Evolutionary conservation across 2,329 filamentous ascomycete genomes (phyloP).

Genomic region (Arthrobotrys sphaeroides): DNA sequence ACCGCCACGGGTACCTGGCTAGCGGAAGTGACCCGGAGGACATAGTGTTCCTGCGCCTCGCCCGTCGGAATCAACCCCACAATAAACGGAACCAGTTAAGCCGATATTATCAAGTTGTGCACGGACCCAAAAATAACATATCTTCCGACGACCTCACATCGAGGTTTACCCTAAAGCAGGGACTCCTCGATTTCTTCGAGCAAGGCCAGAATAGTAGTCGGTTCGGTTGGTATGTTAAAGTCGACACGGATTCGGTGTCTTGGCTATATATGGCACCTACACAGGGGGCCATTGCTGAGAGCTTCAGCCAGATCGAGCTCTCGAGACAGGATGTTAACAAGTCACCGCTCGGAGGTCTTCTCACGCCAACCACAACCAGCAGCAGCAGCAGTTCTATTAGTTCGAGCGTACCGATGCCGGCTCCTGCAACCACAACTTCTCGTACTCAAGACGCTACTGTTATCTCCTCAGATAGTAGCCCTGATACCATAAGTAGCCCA

Average conservation of each 20-base stretch:
- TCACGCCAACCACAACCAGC: background rate
- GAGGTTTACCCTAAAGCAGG: constrained; percentile 2
- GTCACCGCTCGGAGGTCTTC: background rate
- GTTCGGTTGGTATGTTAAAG: constrained; percentile 24
- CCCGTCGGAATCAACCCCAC: background rate
- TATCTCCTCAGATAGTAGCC: background rate
- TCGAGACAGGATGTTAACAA: background rate
- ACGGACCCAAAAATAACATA: constrained; percentile 22
- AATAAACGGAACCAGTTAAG: background rate
- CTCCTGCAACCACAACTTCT: background rate
- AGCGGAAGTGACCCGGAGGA: constrained; percentile 14
- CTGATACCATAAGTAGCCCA: background rate
- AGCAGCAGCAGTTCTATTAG: background rate
- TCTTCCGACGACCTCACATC: constrained; percentile 15
- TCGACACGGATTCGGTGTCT: background rate
- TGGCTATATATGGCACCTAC: constrained; percentile 27
- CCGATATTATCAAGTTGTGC: constrained; percentile 22
- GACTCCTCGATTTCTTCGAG: constrained; percentile 3
- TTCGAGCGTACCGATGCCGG: background rate
- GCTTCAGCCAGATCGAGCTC: constrained; percentile 19
- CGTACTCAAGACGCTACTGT: background rate
- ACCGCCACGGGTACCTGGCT: constrained; percentile 28
- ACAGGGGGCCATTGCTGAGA: background rate
- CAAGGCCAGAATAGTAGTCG: background rate
- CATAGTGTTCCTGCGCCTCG: constrained; percentile 28